Evolutionary conservation across 257 asterid genomes (phyloP).

Genomic region (Mitragyna speciosa): DNA sequence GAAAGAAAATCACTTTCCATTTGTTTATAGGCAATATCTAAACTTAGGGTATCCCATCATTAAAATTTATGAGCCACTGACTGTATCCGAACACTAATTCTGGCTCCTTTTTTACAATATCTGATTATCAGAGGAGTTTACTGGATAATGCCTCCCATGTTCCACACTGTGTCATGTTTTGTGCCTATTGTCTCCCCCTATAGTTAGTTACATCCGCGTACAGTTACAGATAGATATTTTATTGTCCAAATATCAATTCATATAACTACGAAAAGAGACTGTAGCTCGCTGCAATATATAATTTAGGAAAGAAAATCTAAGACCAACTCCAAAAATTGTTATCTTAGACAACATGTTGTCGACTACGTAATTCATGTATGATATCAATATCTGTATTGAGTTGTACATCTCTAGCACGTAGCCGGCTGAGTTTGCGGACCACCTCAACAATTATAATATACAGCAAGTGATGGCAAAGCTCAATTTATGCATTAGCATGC

Average conservation of each 20-base stretch:
- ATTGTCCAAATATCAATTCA: background rate
- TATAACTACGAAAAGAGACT: background rate
- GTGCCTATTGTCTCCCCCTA: no score
- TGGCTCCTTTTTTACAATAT: no score
- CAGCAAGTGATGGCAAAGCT: background rate
- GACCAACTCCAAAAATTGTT: background rate
- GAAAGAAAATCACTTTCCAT: no score
- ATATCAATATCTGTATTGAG: background rate
- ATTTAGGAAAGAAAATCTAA: background rate
- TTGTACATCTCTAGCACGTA: background rate
- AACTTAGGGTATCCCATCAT: no score
- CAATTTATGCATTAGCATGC: background rate
- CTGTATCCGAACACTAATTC: no score
- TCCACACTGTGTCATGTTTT: no score
- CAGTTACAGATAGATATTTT: background rate
- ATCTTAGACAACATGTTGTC: background rate
- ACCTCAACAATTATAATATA: conserved; percentile 3
- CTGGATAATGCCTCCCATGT: no score
- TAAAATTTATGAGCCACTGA: no score
- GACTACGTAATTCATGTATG: background rate
- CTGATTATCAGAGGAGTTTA: no score
- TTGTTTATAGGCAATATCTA: no score
- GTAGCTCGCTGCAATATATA: background rate
- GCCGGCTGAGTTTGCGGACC: background rate
- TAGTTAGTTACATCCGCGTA: background rate